Conservation (phyloP, 495 filamentous ascomycete genomes). For the Lasiosphaeris hirsuta region DNA sequence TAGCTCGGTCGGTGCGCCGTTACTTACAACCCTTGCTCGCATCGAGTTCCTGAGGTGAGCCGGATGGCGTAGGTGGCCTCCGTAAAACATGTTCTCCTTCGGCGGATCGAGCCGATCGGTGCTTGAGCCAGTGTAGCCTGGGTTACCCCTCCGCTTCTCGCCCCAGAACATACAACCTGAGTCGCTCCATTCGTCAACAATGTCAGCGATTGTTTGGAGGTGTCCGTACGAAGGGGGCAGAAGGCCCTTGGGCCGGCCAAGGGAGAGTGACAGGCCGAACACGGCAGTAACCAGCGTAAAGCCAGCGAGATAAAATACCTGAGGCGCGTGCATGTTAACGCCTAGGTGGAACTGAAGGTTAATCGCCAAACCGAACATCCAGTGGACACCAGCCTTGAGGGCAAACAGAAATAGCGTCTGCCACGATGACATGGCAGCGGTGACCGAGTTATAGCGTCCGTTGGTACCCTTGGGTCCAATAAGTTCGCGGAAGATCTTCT, state of each 20-base stretch:
- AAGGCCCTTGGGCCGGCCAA: conserved; percentile 33
- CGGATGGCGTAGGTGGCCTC: conserved; percentile 8
- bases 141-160: conserved; percentile 28
- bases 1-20: neutral
- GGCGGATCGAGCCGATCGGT: conserved; percentile 17
- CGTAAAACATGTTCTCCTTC: conserved; percentile 22
- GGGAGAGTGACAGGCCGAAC: conserved; percentile 38
- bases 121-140: conserved; percentile 22
- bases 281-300: conserved; percentile 31
- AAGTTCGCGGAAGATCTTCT: conserved; percentile 35
- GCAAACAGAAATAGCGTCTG: conserved; percentile 40
- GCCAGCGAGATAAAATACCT: conserved; percentile 35
- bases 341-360: conserved; percentile 30
- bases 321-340: conserved; percentile 37
- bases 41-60: neutral
- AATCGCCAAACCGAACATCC: conserved; percentile 44
- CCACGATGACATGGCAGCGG: conserved; percentile 39
- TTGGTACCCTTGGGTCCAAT: conserved; percentile 30
- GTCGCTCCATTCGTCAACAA: conserved; percentile 44
- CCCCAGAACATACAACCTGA: conserved; percentile 44
- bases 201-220: conserved; percentile 42
- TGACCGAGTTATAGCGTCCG: conserved; percentile 32
- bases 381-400: conserved; percentile 44
- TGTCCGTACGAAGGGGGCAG: conserved; percentile 45
- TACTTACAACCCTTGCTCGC: neutral